Percentiles rank a stretch among this genome's conserved stretches.
Conservation (phyloP, 352 stramenopile genomes). For the Globisporangium spinosum region DNA sequence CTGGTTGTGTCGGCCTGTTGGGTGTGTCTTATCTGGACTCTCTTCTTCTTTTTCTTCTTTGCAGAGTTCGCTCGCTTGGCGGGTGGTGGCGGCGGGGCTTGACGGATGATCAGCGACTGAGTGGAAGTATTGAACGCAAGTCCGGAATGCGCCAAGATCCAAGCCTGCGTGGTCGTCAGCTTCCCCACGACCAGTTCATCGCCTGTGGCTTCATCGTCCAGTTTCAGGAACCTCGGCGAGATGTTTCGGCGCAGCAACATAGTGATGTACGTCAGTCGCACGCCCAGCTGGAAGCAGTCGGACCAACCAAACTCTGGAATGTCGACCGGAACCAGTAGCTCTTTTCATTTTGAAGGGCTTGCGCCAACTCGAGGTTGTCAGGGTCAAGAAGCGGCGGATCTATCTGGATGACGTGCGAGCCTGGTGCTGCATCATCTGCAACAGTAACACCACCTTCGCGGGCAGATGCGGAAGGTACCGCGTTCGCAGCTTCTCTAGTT, state of each 20-base stretch:
- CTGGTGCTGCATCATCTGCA: background rate
- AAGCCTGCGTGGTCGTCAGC: conserved; percentile 27
- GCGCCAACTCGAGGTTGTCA: conserved; percentile 20
- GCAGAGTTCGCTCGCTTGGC: conserved; percentile 10
- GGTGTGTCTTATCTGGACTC: background rate
- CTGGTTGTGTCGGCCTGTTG: background rate
- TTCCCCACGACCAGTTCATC: conserved; percentile 7
- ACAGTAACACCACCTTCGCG: background rate
- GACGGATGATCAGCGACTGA: conserved; percentile 29
- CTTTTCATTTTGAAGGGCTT: conserved; percentile 45
- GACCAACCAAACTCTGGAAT: conserved; percentile 44
- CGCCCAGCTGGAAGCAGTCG: conserved; percentile 47
- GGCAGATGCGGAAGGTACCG: background rate
- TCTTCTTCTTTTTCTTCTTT: conserved; percentile 13
- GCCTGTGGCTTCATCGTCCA: conserved; percentile 28
- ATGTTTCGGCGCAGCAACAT: conserved; percentile 54
- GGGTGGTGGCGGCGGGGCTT: conserved; percentile 11
- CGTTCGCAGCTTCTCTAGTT: background rate
- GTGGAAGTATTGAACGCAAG: conserved; percentile 44
- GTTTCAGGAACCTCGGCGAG: conserved; percentile 30
- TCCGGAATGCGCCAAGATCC: conserved; percentile 30
- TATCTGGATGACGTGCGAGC: conserved; percentile 21
- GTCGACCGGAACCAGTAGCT: conserved; percentile 37
- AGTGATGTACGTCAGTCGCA: conserved; percentile 38
- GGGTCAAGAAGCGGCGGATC: conserved; percentile 5